phyloP scores from a whole-genome alignment of 106 monocot species.

The Alisma plantagoaquatica region DNA sequence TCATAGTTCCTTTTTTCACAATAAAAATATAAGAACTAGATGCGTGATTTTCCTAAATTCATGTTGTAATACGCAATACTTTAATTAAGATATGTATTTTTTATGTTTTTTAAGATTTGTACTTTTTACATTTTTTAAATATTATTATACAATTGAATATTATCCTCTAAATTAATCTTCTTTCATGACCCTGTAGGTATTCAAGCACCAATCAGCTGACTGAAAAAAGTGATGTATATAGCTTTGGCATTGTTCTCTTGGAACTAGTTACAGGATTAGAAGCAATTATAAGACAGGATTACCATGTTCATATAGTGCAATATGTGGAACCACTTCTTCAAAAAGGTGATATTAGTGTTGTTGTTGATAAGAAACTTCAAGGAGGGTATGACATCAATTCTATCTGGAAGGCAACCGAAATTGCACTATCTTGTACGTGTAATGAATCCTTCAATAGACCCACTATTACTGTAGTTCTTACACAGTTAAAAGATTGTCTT shows the following conservation, averaged over 20 bases:
- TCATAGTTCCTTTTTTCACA: too few relatives aligned
- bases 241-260: constrained; percentile 9
- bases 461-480: constrained; percentile 29
- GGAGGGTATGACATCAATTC: constrained; percentile 14
- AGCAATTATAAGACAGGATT: background rate
- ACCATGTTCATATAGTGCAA: background rate
- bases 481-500: constrained; percentile 18
- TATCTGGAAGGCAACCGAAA: constrained; percentile 12
- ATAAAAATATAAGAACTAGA: too few relatives aligned
- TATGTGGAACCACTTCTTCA: background rate
- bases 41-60: too few relatives aligned
- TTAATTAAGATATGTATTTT: too few relatives aligned
- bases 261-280: constrained; percentile 1
- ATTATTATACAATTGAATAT: too few relatives aligned
- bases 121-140: too few relatives aligned
- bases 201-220: background rate
- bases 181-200: constrained; percentile 8
- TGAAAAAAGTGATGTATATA: constrained; percentile 9
- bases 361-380: constrained; percentile 19
- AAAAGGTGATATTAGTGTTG: background rate
- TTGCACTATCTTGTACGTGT: constrained; percentile 19
- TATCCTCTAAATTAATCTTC: too few relatives aligned
- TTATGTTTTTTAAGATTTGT: too few relatives aligned
- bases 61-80: too few relatives aligned
- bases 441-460: constrained; percentile 16